These are phyloP conservation scores for Ammopiptanthus mongolicus DNA, from an alignment of 306 rosid genomes.

Conservation along the genomic window DNA sequence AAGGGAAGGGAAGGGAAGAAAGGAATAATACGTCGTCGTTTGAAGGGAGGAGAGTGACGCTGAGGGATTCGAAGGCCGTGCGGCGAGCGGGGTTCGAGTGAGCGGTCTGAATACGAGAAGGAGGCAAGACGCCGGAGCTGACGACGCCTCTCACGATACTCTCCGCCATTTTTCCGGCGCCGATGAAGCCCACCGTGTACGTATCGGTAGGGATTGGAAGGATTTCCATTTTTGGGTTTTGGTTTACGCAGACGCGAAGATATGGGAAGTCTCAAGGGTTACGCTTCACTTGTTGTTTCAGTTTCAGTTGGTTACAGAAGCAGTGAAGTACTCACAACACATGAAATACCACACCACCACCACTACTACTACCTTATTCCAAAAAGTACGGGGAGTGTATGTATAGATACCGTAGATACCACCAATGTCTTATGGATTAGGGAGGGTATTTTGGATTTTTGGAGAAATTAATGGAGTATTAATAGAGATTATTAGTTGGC, in stretches of 20 bases:
- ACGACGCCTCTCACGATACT: constrained; percentile 74
- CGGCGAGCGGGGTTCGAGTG: constrained; percentile 48
- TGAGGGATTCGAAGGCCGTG: constrained; percentile 49
- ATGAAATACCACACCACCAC: no score
- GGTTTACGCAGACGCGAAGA: not conserved
- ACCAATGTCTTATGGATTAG: no score
- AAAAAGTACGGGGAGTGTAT: no score
- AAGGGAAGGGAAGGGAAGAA: not conserved
- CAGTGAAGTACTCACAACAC: not conserved
- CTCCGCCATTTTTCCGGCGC: constrained; percentile 99
- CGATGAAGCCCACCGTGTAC: constrained; percentile 78
- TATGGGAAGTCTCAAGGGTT: no score
- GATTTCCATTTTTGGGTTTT: constrained; percentile 37
- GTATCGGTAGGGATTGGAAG: constrained; percentile 54
- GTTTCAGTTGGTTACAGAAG: not conserved
- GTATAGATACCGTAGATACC: no score
- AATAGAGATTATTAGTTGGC: no score
- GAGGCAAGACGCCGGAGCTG: constrained; percentile 60
- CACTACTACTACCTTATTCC: no score
- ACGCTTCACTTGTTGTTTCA: not conserved
- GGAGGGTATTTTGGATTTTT: no score
- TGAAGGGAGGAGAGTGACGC: constrained; percentile 38
- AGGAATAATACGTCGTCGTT: constrained; percentile 41
- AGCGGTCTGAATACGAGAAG: constrained; percentile 73
- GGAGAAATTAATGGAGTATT: no score